A percentile compares a stretch with the other conserved stretches of the same genome.
Evolutionary conservation across 1,284 basidiomycete genomes (phyloP).

Genomic region (Cutaneotrichosporon sp.): DNA sequence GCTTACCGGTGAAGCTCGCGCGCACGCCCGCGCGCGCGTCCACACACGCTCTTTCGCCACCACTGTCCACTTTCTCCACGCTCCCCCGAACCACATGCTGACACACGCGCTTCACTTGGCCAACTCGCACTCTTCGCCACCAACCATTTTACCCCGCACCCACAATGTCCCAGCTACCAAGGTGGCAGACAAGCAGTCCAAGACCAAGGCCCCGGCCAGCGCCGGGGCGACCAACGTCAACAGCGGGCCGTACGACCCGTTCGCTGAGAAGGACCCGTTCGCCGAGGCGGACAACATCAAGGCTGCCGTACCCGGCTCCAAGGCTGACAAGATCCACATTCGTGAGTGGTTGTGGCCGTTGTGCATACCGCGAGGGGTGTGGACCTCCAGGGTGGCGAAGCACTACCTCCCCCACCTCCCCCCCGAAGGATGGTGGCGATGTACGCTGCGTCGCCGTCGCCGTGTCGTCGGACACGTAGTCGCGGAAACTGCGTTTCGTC

Average conservation of each 20-base stretch:
- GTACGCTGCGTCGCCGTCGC: no score
- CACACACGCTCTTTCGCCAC: no score
- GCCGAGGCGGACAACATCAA: slow-evolving; percentile 44
- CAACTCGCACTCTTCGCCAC: not conserved
- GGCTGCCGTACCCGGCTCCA: slow-evolving; percentile 52
- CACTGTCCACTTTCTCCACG: no score
- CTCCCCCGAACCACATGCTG: not conserved
- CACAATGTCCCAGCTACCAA: slow-evolving; percentile 29
- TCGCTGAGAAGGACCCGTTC: slow-evolving; percentile 70
- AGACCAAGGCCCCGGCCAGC: slow-evolving; percentile 32
- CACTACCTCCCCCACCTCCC: no score
- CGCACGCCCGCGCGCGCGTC: no score
- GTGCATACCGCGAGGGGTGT: no score
- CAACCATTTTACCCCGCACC: not conserved
- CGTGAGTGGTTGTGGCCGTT: slow-evolving; percentile 49
- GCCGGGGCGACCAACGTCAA: slow-evolving; percentile 56
- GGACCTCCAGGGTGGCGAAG: no score
- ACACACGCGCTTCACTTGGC: not conserved
- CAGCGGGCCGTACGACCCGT: slow-evolving; percentile 62
- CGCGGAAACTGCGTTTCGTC: no score
- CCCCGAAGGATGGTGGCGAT: no score
- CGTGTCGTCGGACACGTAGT: no score
- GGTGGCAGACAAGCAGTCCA: slow-evolving; percentile 48
- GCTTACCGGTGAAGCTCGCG: no score
- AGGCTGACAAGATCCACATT: slow-evolving; percentile 82